A percentile compares a stretch with the other conserved stretches of the same genome.
phyloP scores from a whole-genome alignment of 2,329 filamentous ascomycete genomes.

The Dothistroma pini region DNA sequence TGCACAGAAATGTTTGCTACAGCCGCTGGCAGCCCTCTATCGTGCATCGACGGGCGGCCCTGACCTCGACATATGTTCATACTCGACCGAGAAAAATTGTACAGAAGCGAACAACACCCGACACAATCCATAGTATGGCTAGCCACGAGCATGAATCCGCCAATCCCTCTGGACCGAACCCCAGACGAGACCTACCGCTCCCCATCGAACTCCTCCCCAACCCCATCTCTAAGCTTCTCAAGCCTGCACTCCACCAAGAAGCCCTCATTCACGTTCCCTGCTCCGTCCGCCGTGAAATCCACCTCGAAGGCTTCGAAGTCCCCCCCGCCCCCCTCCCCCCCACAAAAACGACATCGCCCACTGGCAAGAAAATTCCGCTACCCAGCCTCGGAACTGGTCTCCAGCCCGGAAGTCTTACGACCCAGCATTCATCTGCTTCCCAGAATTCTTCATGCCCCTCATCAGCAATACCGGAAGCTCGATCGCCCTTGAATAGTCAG shows the following conservation, averaged over 20 bases:
- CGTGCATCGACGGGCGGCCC: neutral
- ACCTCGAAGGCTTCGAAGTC: conserved; percentile 9
- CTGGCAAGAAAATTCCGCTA: conserved; percentile 16
- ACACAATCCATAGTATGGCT: neutral
- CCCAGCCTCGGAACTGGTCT: conserved; percentile 21
- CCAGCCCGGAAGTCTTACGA: conserved; percentile 15
- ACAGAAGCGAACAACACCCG: neutral
- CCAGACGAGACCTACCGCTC: neutral
- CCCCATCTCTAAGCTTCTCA: neutral
- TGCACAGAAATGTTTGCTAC: neutral
- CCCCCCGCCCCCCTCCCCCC: too few species aligned
- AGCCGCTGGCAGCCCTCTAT: neutral
- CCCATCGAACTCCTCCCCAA: neutral
- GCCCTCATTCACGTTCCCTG: neutral
- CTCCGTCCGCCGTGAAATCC: neutral
- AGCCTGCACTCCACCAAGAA: neutral
- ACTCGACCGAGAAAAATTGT: neutral
- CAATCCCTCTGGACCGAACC: neutral
- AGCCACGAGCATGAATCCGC: neutral
- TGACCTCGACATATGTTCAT: neutral
- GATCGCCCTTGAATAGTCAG: conserved; percentile 13
- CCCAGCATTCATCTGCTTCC: conserved; percentile 18
- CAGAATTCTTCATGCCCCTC: conserved; percentile 22
- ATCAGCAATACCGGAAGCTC: conserved; percentile 24
- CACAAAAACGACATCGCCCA: conserved; percentile 20